phyloP scores from a whole-genome alignment of 2,329 filamentous ascomycete genomes.

The Fusarium sarcochroum region DNA sequence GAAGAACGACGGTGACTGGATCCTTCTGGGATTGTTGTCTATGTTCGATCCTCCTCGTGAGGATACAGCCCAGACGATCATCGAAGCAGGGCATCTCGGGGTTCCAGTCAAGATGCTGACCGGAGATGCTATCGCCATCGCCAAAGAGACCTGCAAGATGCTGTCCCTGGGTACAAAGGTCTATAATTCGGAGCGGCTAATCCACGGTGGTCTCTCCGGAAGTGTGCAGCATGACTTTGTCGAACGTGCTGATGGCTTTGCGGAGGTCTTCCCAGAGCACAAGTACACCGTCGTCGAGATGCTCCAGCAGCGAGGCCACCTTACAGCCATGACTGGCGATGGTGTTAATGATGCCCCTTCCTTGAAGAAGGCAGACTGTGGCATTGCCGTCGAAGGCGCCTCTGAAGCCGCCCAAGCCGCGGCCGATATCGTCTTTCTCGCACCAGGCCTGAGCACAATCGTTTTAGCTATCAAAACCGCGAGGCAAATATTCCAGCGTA shows the following conservation, averaged over 20 bases:
- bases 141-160: constrained; percentile 37
- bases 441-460: constrained; percentile 1
- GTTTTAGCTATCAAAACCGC: constrained; percentile 16
- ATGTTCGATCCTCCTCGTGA: constrained; percentile 35
- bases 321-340: constrained; percentile 31
- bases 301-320: constrained; percentile 24
- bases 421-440: constrained; percentile 29
- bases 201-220: constrained; percentile 21
- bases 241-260: constrained; percentile 31
- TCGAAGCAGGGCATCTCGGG: constrained; percentile 26
- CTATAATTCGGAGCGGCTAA: constrained; percentile 24
- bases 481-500: constrained; percentile 25
- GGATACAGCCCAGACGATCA: constrained; percentile 28
- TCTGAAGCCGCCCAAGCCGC: constrained; percentile 31
- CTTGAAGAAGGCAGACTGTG: constrained; percentile 23
- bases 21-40: constrained; percentile 21
- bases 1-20: constrained; percentile 33
- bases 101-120: constrained; percentile 33
- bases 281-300: constrained; percentile 34
- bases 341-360: constrained; percentile 32
- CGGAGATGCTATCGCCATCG: constrained; percentile 31
- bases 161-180: constrained; percentile 23
- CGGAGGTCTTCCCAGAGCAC: constrained; percentile 28
- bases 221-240: constrained; percentile 36
- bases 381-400: constrained; percentile 30